Conservation (phyloP, 1,284 basidiomycete genomes). For the Entoloma clypeatum region DNA sequence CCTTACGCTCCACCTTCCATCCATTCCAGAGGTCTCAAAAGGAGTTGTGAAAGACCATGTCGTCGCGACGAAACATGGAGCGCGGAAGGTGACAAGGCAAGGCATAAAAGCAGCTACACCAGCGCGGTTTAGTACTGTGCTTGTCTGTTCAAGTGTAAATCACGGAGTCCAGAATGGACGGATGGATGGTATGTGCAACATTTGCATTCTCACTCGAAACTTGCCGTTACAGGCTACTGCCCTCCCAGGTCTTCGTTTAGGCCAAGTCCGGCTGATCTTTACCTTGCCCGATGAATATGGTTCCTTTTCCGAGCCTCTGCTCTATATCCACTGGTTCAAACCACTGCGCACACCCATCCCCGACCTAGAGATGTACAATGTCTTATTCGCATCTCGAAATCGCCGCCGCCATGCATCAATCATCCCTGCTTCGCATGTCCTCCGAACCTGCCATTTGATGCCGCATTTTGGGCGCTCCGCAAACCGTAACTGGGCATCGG, state of each 20-base stretch:
- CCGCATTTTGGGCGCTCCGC: constrained; percentile 13
- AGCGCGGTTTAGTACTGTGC: constrained; percentile 8
- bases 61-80: constrained; percentile 3
- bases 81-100: neutral
- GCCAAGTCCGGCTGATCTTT: constrained; percentile 11
- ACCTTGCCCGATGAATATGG: constrained; percentile 2
- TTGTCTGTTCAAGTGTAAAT: constrained; percentile 1
- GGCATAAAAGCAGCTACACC: constrained; percentile 8
- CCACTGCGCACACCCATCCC: constrained; percentile 1
- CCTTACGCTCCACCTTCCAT: constrained; percentile 4
- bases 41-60: constrained; percentile 1
- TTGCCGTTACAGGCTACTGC: neutral
- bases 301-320: constrained; percentile 7
- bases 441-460: constrained; percentile 14
- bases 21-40: constrained; percentile 5
- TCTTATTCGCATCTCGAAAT: constrained; percentile 13
- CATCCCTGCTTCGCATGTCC: constrained; percentile 11
- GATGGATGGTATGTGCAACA: constrained; percentile 6
- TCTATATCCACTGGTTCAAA: constrained; percentile 13
- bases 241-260: constrained; percentile 9
- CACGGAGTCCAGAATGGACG: neutral
- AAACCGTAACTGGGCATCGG: constrained; percentile 13
- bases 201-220: neutral
- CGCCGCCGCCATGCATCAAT: constrained; percentile 12
- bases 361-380: constrained; percentile 6